A percentile compares a stretch with the other conserved stretches of the same genome.
phyloP scores from a whole-genome alignment of 345 rosid genomes.

The Dovyalis caffra region DNA sequence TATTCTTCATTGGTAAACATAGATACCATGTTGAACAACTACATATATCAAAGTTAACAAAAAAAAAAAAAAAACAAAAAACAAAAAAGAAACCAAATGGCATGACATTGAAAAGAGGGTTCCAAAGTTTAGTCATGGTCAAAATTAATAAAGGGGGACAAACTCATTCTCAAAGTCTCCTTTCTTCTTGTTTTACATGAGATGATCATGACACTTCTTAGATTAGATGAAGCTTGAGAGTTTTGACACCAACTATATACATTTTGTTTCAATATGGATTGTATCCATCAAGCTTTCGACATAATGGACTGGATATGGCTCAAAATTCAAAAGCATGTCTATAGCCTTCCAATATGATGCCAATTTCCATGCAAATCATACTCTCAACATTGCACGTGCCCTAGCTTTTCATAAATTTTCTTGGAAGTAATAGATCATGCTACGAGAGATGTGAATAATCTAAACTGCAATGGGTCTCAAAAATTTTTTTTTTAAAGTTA shows the following conservation, averaged over 20 bases:
- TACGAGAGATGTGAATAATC: neutral
- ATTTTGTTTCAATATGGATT: neutral
- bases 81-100: neutral
- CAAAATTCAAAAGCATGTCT: neutral
- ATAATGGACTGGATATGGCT: neutral
- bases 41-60: too few relatives aligned
- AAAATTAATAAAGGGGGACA: neutral
- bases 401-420: neutral
- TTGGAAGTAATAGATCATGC: neutral
- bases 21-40: neutral
- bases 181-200: slow-evolving; percentile 1
- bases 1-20: neutral
- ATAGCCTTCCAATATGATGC: neutral
- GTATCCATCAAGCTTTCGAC: neutral
- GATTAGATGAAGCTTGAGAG: neutral
- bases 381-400: neutral
- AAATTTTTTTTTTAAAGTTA: too few relatives aligned
- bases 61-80: too few relatives aligned
- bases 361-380: neutral
- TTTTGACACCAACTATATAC: neutral
- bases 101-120: neutral
- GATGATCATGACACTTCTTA: neutral
- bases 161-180: slow-evolving; percentile 8
- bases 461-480: too few relatives aligned
- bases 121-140: neutral